These are phyloP conservation scores for Coccomyxa sp. DNA, from an alignment of 139 green algal species.

Conservation along the genomic window DNA sequence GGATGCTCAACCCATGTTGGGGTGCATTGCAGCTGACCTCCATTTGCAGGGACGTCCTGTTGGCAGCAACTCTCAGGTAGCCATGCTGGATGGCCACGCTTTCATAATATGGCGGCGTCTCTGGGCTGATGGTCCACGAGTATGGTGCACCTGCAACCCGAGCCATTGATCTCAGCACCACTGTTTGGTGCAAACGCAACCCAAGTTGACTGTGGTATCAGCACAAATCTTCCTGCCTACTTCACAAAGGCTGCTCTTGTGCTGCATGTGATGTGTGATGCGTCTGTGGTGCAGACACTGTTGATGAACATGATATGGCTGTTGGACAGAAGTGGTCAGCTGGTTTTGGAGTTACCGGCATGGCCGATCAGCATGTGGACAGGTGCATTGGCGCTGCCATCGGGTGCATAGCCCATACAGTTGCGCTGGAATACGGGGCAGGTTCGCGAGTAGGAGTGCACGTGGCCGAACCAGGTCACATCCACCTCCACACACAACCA, in stretches of 20 bases:
- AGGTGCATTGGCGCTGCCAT: background rate
- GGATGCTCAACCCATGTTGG: no score
- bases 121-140: conserved; percentile 8
- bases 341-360: background rate
- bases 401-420: background rate
- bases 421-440: conserved; percentile 11
- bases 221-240: no score
- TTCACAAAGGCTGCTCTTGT: no score
- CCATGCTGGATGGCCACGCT: conserved; percentile 14
- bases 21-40: background rate
- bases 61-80: conserved; percentile 9
- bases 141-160: conserved; percentile 1
- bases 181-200: no score
- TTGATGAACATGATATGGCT: no score
- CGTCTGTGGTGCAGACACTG: no score
- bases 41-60: conserved; percentile 2
- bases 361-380: conserved; percentile 17
- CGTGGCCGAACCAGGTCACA: conserved; percentile 9
- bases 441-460: conserved; percentile 7
- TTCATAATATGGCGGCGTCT: conserved; percentile 9
- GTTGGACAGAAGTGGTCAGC: no score
- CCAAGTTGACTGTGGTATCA: no score
- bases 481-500: conserved; percentile 9
- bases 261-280: no score
- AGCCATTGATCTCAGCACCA: background rate